Percentiles rank a stretch among this genome's conserved stretches.
Conservation (phyloP, 192 early-diverging fungal species). For the Podila horticola region DNA sequence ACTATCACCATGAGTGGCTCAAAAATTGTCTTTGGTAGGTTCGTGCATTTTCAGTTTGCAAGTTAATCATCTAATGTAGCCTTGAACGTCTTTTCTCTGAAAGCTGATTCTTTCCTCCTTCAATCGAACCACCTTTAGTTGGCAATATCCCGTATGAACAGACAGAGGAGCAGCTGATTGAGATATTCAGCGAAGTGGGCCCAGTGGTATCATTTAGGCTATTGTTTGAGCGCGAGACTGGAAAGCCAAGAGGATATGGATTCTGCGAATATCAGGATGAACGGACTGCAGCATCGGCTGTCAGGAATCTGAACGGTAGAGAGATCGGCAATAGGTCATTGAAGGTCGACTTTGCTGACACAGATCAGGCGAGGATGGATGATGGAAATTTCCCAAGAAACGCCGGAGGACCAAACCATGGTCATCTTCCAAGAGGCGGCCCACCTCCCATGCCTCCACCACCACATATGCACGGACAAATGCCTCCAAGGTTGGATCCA, state of each 20-base stretch:
- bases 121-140: constrained; percentile 47
- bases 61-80: too few relatives aligned
- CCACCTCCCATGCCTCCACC: background rate
- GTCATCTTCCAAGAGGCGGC: constrained; percentile 7
- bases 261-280: constrained; percentile 93
- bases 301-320: constrained; percentile 91
- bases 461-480: constrained; percentile 27
- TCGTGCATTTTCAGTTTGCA: too few relatives aligned
- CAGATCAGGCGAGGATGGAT: constrained; percentile 61
- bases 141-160: constrained; percentile 90
- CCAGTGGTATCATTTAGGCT: constrained; percentile 85
- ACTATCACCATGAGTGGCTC: constrained; percentile 52
- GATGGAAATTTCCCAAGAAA: constrained; percentile 25
- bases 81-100: too few relatives aligned
- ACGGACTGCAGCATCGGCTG: constrained; percentile 94
- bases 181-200: constrained; percentile 94
- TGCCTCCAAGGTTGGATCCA: constrained; percentile 23
- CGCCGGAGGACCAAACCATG: constrained; percentile 29
- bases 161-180: constrained; percentile 92
- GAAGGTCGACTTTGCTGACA: constrained; percentile 94
- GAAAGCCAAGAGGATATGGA: constrained; percentile 93
- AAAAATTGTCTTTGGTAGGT: constrained; percentile 55
- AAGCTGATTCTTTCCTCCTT: background rate
- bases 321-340: constrained; percentile 90
- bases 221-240: constrained; percentile 90